Evolutionary conservation across 176 grass and related monocot genomes (phyloP).

Genomic region (Hsuehochloa calcarea): DNA sequence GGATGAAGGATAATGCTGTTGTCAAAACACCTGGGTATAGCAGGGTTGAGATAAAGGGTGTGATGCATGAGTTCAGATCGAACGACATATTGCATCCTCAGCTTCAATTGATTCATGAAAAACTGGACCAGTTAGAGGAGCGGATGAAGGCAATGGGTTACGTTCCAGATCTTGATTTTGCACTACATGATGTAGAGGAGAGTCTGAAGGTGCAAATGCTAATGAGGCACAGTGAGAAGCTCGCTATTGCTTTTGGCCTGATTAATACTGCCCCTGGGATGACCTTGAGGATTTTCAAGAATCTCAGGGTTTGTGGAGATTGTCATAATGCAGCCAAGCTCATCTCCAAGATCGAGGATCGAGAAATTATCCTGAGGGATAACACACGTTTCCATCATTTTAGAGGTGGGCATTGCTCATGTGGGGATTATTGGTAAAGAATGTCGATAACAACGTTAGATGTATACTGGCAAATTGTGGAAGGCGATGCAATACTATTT

Average conservation of each 20-base stretch:
- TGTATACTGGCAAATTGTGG: background rate
- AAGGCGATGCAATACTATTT: background rate
- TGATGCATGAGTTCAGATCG: conserved; percentile 62
- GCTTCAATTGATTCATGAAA: conserved; percentile 54
- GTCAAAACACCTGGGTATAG: conserved; percentile 73
- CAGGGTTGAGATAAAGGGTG: conserved; percentile 62
- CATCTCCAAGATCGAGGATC: conserved; percentile 60
- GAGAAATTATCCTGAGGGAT: conserved; percentile 65
- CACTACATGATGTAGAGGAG: conserved; percentile 55
- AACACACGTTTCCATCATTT: conserved; percentile 74
- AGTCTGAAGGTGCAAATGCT: conserved; percentile 55
- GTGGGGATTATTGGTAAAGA: conserved; percentile 75
- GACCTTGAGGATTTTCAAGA: conserved; percentile 65
- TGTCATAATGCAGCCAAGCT: conserved; percentile 68
- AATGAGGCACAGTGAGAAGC: conserved; percentile 76
- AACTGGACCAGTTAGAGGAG: conserved; percentile 41
- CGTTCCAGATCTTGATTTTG: conserved; percentile 53
- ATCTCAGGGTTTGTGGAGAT: conserved; percentile 69
- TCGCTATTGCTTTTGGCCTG: conserved; percentile 65
- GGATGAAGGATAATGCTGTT: conserved; percentile 62
- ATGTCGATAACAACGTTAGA: background rate
- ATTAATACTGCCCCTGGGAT: conserved; percentile 46
- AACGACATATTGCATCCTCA: conserved; percentile 68
- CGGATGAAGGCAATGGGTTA: conserved; percentile 55
- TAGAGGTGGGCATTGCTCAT: conserved; percentile 59